Base-by-base conservation (phyloP, 1,139 yeast species). In the Kazachstania sp. region DNA sequence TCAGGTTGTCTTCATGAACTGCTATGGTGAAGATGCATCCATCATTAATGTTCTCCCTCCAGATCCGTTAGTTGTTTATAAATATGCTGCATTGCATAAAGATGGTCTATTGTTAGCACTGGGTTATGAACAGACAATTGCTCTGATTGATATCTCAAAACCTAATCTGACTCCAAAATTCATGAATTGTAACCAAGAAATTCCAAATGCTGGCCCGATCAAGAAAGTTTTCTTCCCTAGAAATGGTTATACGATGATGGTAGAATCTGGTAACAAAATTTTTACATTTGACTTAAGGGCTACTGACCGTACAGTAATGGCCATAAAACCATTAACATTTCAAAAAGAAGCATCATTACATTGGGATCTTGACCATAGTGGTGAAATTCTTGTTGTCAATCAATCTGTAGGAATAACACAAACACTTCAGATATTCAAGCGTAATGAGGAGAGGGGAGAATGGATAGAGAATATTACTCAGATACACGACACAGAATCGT, bases 211-310 rank as follows among this genome's bases (percentile, higher is more conserved):
- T 30, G 56, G 62, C 0, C 46, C 50, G 1, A 70, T 79, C 5
- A 55, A 64, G 5, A 64, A 69, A 19, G 57, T 83, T 1, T 60
- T 64, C 43, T 84, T 84, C 67, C 82, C 84, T 8, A 69, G 74
- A 28, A 84, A 84, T 59, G 94, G 94, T 4, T 83, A 81, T 63
- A 82, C 87, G 83, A 64, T 83, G 46, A 69, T 67, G 57, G 64
- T 71, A 53, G 47, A 54, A 12, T 54, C 62, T 29, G 55, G 53
- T 9, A 49, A 44, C 12, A 34, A 45, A 19, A 48, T 71, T 3
- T 73, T 75, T 44, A 69, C 82, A n/a, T 70, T 75, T 58, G 86
- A 82, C 61, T 66, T 82, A 51, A 70, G 87, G 53, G 79, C 79
- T 53, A 68, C 68, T 39, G 50, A 59, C 1, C 56, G 53, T 4